Evolutionary conservation across 2,329 filamentous ascomycete genomes (phyloP), one percentile per base, ranked within the genome.

Genomic region (Purpureocillium takamizusanense): DNA sequence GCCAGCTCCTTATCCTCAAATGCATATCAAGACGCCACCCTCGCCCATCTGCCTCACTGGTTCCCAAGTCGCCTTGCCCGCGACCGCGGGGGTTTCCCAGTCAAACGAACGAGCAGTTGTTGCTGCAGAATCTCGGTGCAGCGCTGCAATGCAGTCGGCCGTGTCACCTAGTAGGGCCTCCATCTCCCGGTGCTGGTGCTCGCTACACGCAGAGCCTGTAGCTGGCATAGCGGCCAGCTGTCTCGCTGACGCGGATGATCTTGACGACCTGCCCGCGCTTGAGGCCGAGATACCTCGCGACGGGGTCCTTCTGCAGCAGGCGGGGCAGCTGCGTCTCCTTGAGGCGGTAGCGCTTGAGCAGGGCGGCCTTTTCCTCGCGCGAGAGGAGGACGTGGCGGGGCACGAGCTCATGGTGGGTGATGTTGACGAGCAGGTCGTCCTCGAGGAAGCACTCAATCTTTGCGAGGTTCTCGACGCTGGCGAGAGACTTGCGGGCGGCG

Each of bases 321-420:
- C 92, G 76, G 4, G 92, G 92, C 56, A 98, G 70, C 69, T 98
- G 92, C 9, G 87, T 95, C 73, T 98, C 92, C 78, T 95, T 97
- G 61, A 98, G 67, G 35, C 92, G 79, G 66, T 98, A 98, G 46
- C 92, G 74, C 65, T 88, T 80, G 43, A 98, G 72, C 54, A 98
- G 67, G 29, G 84, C 83, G 34, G 68, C 67, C 75, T 95, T 95
- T 71, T 98, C 92, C 53, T 94, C 87, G 33, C 80, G 76, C 53
- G 86, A 94, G 40, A 98, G 77, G 43, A 97, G 67, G 29, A 97
- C 81, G 59, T 98, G 92, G 59, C 85, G 88, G 33, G 92, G 92
- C 23, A 98, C 92, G 40, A 98, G 76, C 65, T 97, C 90, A 67
- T 98, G 92, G 61, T 89, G 86, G 42, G 90, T 97, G 62, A 98